Base-by-base conservation (phyloP, 805 yeast species). In the Pichia gijzeniarum region DNA sequence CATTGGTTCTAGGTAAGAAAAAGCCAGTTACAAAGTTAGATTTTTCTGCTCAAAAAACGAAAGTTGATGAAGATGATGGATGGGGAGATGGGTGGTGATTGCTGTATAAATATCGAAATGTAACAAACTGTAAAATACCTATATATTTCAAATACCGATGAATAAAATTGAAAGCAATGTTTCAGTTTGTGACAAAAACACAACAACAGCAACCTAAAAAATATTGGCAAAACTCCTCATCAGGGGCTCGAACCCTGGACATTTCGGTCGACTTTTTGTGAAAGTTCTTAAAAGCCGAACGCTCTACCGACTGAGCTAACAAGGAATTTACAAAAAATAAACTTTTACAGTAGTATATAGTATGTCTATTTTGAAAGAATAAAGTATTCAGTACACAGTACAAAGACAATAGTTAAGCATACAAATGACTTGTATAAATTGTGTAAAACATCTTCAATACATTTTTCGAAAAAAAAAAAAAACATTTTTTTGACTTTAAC, bases 271-370 rank as follows among this genome's bases (percentile, higher is more conserved):
- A 60, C 68, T 63, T 58, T 50, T 54, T 55, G 49, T 51, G 49
- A 47, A 49, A 47, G 50, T 53, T 60, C 71, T 60, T 73, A 73
- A 73, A 74, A 75, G 80, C 78, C 79, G 79, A 74, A 74, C 79
- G 79, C 79, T 75, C 79, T 73, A 75, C 79, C 80, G 74, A 75
- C 79, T 74, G 80, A 74, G 79, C 80, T 76, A 76, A 67, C 64
- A 57, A 36, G 51, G 51, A 45, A 32, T 40, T 40, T 30, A n/a
- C 13, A 12, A 27, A 8, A 8, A 8, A 27, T 8, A 27, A 27
- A 27, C 8, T 27, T 27, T 27, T n/a, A n/a, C n/a, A n/a, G n/a
- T n/a, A n/a, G n/a, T n/a, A n/a, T n/a, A n/a, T n/a, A n/a, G n/a
- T n/a, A n/a, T n/a, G n/a, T n/a, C n/a, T n/a, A n/a, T n/a, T n/a